These are phyloP conservation scores for Pneumocystis wakefieldiae DNA, from an alignment of 1,139 yeast genomes.

Conservation along the genomic window DNA sequence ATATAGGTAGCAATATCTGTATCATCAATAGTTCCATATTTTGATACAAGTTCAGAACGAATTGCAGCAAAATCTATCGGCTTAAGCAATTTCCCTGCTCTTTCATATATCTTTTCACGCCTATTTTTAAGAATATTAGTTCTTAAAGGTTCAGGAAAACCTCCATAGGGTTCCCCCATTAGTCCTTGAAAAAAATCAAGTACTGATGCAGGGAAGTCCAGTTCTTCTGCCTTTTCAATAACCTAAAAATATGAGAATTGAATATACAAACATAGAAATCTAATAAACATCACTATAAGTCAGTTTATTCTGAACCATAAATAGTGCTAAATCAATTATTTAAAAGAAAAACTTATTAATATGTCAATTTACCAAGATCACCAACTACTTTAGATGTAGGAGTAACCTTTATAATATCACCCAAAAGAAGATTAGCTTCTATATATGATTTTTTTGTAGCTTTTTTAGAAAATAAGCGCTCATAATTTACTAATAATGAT, in stretches of 20 bases:
- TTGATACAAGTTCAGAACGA: slow-evolving; percentile 51
- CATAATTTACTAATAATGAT: background rate
- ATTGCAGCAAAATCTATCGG: slow-evolving; percentile 67
- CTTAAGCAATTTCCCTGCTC: slow-evolving; percentile 81
- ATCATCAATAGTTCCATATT: slow-evolving; percentile 47
- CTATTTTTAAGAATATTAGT: slow-evolving; percentile 73
- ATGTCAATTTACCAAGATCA: slow-evolving; percentile 36
- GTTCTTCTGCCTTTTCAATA: slow-evolving; percentile 59
- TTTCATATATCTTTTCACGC: slow-evolving; percentile 71
- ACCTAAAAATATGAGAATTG: too few relatives aligned
- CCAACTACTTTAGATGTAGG: slow-evolving; percentile 99
- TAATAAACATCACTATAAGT: slow-evolving; percentile 61
- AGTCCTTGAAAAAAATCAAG: slow-evolving; percentile 96
- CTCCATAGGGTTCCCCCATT: slow-evolving; percentile 98
- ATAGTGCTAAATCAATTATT: slow-evolving; percentile 45
- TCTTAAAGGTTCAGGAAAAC: slow-evolving; percentile 98
- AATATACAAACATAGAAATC: too few relatives aligned
- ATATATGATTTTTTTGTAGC: slow-evolving; percentile 89
- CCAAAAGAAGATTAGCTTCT: slow-evolving; percentile 75
- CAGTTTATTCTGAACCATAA: slow-evolving; percentile 91
- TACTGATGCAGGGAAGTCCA: slow-evolving; percentile 97
- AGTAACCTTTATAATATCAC: slow-evolving; percentile 94
- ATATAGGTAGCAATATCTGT: slow-evolving; percentile 86
- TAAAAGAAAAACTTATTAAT: background rate
- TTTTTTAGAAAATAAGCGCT: background rate